Base-by-base conservation (phyloP, 345 rosid genomes). In the Carallia brachiata region DNA sequence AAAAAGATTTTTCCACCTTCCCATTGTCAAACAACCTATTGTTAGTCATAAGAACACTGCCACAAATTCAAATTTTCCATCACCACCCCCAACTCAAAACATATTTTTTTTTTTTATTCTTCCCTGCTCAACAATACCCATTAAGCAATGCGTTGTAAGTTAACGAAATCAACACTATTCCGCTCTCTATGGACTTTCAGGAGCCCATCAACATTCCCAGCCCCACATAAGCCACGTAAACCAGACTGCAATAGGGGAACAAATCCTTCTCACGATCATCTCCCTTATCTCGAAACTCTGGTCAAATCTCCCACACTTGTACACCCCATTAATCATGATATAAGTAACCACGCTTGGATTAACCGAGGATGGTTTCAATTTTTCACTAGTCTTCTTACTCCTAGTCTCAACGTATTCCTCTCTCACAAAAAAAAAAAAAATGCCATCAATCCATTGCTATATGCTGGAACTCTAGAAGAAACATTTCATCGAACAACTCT, bases 401-500 rank as follows among this genome's bases (percentile, higher is more conserved):
- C 73, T 79, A 31, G 1, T 23, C 23, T 23, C 23, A 23, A 23
- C 48, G 70, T 77, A 80, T 66, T 95, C 92, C 61, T 75, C 63
- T 15, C 65, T 78, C 76, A 78, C 86, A 19, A 90, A 86, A 75
- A 74, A 87, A 32, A 32, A 32, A 32, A 32, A 32, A 32, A 32
- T 1, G 6, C 91, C 92, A 80, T 92, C 96, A 66, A 90, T 84
- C 73, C 89, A 32, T 32, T 4, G 34, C 34, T 4, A 32, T 4
- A 32, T 32, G 2, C 16, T 0, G 50, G 16, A 44, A 12, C 50
- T 44, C 17, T 44, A 4, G 50, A 44, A 44, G 4, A 12, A 12
- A 78, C 96, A 88, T 95, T 89, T 90, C 97, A 52, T 95, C 96
- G 75, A 90, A 90, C 90, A 92, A 47, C 73, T 82, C 52, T 73